Base-by-base conservation (phyloP, 1,139 yeast species). In the Yamadazyma buinensis region DNA sequence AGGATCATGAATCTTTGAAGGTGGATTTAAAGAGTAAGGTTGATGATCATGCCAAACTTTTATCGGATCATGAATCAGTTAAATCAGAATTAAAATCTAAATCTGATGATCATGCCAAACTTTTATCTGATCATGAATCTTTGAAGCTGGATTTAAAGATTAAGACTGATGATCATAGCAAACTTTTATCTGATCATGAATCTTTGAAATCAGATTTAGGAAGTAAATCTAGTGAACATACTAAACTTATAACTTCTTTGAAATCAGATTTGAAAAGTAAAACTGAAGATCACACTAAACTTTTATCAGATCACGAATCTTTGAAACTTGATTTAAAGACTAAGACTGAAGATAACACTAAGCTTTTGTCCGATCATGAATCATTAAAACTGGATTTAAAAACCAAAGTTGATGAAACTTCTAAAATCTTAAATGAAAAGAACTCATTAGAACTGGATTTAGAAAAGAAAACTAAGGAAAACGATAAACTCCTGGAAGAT, bases 111-210 rank as follows among this genome's bases (percentile, higher is more conserved):
- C n/a, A 19, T 6, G 25, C n/a, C 14, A 21, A 23, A 4, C 17
- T 15, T 22, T 22, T 22, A 7, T 18, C 28, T 18, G 35, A 28
- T n/a, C 32, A 35, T 24, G 35, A 26, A 11, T 15, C 31, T 15
- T 20, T 29, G n/a, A 30, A 17, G 18, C 21, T 12, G 3, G 23
- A 23, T 8, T 29, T 28, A 18, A 28, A 23, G 8, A 13, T 11
- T 5, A 23, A 6, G 12, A 6, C 25, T 11, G 6, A 13, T 11
- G 25, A 23, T 3, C 13, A 23, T 23, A 23, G 14, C 12, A 23
- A 13, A n/a, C 12, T 23, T 5, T n/a, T 14, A 4, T 14, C 22
- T 8, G 20, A 26, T 3, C 12, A 17, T 15, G 17, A 25, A 7
- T 15, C 17, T 3, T 20, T 29, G 14, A 30, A 17, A 26, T 9